phyloP scores from a whole-genome alignment of 2,329 filamentous ascomycete species.

The Trichothecium roseum region DNA sequence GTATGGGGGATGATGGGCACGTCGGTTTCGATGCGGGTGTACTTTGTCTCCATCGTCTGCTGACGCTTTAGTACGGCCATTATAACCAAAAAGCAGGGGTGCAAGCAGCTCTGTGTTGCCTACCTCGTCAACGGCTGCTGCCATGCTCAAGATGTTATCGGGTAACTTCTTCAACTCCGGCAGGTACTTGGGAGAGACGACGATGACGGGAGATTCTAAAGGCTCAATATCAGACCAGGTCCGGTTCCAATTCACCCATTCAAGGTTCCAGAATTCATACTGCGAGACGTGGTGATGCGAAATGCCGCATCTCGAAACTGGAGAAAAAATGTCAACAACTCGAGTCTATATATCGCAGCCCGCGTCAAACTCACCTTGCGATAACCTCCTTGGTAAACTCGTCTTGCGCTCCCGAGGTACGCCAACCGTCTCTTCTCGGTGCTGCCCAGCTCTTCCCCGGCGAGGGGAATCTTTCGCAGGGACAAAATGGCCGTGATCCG shows the following conservation, averaged over 20 bases:
- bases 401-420: constrained; percentile 3
- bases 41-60: constrained; percentile 20
- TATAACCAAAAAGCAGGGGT: not conserved
- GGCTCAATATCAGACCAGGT: not conserved
- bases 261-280: too few species aligned
- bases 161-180: constrained; percentile 7
- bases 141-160: constrained; percentile 7
- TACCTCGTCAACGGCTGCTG: constrained; percentile 6
- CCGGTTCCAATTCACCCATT: not conserved
- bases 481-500: too few species aligned
- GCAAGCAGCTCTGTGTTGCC: not conserved
- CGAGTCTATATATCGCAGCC: not conserved
- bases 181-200: constrained; percentile 3
- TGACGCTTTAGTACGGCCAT: not conserved
- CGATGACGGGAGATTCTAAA: constrained; percentile 2
- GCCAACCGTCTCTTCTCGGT: constrained; percentile 3
- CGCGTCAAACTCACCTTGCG: constrained; percentile 1
- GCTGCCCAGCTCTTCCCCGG: constrained; percentile 2
- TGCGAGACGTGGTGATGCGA: constrained; percentile 5
- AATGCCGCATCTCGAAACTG: constrained; percentile 5
- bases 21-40: constrained; percentile 17
- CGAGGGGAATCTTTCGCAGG: constrained; percentile 1
- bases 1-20: constrained; percentile 15
- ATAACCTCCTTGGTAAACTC: constrained; percentile 4
- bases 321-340: not conserved